Conservation (phyloP, 305 asterid genomes). For the Fraxinus ornus region DNA sequence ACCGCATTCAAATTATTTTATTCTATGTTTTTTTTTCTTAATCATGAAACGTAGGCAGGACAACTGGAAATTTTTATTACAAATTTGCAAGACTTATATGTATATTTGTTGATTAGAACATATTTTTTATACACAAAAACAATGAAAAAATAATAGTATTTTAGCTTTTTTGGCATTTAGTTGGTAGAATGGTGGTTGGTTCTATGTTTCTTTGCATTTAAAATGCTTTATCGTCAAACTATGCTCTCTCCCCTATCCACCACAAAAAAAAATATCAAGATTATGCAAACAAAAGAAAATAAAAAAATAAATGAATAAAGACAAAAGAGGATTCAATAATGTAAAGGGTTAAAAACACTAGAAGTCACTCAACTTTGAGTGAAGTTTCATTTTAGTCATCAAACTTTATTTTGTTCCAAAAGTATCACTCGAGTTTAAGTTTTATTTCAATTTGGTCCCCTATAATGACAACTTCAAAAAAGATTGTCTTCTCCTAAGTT, state of each 20-base stretch:
- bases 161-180: slow-evolving; percentile 32
- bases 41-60: neutral
- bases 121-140: neutral
- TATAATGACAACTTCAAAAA: too few species aligned
- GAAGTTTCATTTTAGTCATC: neutral
- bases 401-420: neutral
- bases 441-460: neutral
- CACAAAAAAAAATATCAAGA: slow-evolving; percentile 32
- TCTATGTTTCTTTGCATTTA: slow-evolving; percentile 19
- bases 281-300: slow-evolving; percentile 3
- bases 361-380: neutral
- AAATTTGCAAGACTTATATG: neutral
- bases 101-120: neutral
- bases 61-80: neutral
- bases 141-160: slow-evolving; percentile 20
- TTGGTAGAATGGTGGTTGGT: slow-evolving; percentile 39
- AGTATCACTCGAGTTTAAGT: neutral
- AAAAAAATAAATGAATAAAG: slow-evolving; percentile 9
- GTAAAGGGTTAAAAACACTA: neutral
- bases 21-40: neutral
- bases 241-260: slow-evolving; percentile 34
- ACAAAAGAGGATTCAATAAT: slow-evolving; percentile 40
- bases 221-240: slow-evolving; percentile 37
- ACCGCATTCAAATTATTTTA: neutral
- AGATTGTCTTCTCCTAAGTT: neutral